Percentiles rank a stretch among this genome's conserved stretches.
phyloP scores from a whole-genome alignment of 1,284 basidiomycete species.

The Phellopilus nigrolimitatus region DNA sequence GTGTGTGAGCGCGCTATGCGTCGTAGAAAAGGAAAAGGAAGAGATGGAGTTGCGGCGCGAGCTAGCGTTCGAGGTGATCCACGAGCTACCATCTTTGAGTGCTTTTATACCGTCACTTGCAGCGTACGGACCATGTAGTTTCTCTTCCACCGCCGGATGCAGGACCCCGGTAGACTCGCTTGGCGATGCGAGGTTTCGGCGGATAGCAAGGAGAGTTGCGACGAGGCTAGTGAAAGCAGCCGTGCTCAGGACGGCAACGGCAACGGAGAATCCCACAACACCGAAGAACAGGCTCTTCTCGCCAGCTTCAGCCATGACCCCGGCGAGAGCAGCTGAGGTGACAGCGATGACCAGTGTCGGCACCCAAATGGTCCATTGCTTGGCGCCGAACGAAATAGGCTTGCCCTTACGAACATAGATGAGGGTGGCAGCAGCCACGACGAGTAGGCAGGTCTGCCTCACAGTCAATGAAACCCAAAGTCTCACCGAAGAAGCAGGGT shows the following conservation, averaged over 20 bases:
- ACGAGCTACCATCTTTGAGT: conserved; percentile 64
- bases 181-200: conserved; percentile 52
- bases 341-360: conserved; percentile 50
- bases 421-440: conserved; percentile 55
- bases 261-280: conserved; percentile 50
- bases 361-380: conserved; percentile 66
- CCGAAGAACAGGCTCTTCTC: conserved; percentile 56
- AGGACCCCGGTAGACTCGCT: conserved; percentile 48
- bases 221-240: conserved; percentile 50
- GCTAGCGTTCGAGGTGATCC: conserved; percentile 63
- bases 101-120: conserved; percentile 63
- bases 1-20: conserved; percentile 37
- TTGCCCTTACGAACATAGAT: conserved; percentile 64
- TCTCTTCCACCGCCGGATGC: conserved; percentile 49
- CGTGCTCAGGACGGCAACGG: conserved; percentile 47
- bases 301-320: conserved; percentile 49
- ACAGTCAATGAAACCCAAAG: conserved; percentile 61
- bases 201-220: conserved; percentile 55
- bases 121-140: conserved; percentile 54
- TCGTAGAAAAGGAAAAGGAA: conserved; percentile 66
- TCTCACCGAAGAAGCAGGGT: conserved; percentile 48
- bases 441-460: conserved; percentile 59
- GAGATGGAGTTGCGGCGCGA: conserved; percentile 52
- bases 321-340: conserved; percentile 54
- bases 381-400: conserved; percentile 57